These are phyloP conservation scores for Mucor irregularis DNA, from an alignment of 371 early-diverging fungal species.

Conservation along the genomic window DNA sequence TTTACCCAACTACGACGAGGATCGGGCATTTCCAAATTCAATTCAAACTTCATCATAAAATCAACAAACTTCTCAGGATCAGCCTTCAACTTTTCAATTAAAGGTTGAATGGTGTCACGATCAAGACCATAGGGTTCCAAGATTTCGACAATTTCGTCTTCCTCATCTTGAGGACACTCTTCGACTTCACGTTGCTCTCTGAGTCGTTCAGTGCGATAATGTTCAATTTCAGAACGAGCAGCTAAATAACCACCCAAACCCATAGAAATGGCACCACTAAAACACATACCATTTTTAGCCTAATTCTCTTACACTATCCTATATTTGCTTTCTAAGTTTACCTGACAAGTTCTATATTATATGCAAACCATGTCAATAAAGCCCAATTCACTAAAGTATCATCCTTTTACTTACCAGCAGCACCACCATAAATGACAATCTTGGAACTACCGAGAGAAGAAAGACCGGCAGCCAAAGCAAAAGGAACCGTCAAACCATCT, in stretches of 20 bases:
- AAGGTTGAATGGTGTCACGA: constrained; percentile 55
- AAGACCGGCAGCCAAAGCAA: constrained; percentile 77
- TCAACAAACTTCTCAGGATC: constrained; percentile 68
- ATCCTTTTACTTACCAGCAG: constrained; percentile 49
- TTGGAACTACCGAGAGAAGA: constrained; percentile 59
- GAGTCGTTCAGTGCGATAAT: constrained; percentile 63
- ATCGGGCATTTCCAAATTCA: constrained; percentile 66
- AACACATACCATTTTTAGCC: neutral
- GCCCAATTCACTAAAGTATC: neutral
- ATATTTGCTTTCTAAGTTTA: constrained; percentile 10
- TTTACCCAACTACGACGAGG: constrained; percentile 60
- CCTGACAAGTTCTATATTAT: constrained; percentile 43
- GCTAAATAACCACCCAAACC: constrained; percentile 73
- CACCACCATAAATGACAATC: constrained; percentile 70
- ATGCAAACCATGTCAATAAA: neutral
- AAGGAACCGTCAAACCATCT: constrained; percentile 80
- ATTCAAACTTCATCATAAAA: constrained; percentile 81
- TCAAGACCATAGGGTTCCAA: constrained; percentile 65
- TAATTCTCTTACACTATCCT: neutral
- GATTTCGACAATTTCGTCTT: constrained; percentile 65
- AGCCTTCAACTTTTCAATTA: constrained; percentile 55
- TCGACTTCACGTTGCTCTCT: constrained; percentile 61
- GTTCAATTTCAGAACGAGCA: constrained; percentile 67
- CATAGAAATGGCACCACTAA: constrained; percentile 54
- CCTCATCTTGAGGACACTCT: constrained; percentile 63